These are phyloP conservation scores for Hyphopichia homilentoma DNA, from an alignment of 805 yeast species.

Conservation along the genomic window DNA sequence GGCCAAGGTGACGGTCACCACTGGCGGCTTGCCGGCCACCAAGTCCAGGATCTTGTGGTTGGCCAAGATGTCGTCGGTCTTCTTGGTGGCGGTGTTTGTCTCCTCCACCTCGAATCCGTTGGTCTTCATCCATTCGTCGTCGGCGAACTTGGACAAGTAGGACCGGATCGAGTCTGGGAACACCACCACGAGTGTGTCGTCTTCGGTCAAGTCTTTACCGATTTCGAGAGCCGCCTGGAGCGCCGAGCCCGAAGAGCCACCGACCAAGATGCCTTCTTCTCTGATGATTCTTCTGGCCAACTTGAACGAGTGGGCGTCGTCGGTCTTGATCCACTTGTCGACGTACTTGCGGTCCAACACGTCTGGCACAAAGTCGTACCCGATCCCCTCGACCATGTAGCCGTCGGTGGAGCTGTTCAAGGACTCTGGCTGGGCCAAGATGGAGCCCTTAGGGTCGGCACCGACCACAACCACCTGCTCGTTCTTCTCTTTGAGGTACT, in stretches of 20 bases:
- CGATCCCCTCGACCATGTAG: constrained; percentile 87
- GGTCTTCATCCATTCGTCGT: constrained; percentile 85
- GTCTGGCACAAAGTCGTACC: constrained; percentile 84
- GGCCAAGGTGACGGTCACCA: constrained; percentile 62
- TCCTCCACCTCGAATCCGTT: constrained; percentile 65
- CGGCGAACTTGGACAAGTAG: constrained; percentile 81
- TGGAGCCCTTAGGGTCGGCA: constrained; percentile 87
- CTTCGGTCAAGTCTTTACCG: constrained; percentile 64
- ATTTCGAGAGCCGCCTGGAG: constrained; percentile 74
- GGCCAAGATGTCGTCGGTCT: constrained; percentile 39
- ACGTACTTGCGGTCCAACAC: constrained; percentile 64
- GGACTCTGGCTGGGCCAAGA: constrained; percentile 73
- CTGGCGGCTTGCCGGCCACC: constrained; percentile 64
- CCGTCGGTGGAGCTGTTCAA: constrained; percentile 56
- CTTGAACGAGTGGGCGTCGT: constrained; percentile 73
- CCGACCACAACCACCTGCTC: constrained; percentile 60
- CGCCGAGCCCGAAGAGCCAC: constrained; percentile 88
- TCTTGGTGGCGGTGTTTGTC: constrained; percentile 34
- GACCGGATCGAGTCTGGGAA: constrained; percentile 88
- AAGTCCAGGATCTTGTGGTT: constrained; percentile 58
- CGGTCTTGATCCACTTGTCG: constrained; percentile 83
- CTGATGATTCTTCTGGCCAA: constrained; percentile 78
- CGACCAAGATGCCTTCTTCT: constrained; percentile 83
- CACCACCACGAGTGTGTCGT: constrained; percentile 72
- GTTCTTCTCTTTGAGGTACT: constrained; percentile 70